These are phyloP conservation scores for Penicillium argentinense DNA, from an alignment of 495 filamentous ascomycete genomes.

Conservation along the genomic window DNA sequence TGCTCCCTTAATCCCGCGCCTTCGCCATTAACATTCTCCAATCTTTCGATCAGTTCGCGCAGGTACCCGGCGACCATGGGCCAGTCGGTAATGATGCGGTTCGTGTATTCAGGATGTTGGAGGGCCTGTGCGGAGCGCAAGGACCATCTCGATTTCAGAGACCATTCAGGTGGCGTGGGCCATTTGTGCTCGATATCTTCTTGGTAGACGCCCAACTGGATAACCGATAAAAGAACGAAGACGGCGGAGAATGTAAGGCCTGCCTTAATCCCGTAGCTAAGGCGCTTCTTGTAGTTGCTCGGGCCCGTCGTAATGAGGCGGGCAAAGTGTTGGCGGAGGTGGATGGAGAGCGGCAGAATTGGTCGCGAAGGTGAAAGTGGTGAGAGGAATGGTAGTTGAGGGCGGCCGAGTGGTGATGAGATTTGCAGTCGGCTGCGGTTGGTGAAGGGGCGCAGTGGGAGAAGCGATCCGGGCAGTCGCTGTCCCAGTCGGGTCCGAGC, in stretches of 20 bases:
- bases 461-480: slow-evolving; percentile 4
- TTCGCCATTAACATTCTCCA: slow-evolving; percentile 66
- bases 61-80: slow-evolving; percentile 55
- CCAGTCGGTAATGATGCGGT: slow-evolving; percentile 62
- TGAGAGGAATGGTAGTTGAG: slow-evolving; percentile 77
- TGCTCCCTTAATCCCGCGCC: slow-evolving; percentile 61
- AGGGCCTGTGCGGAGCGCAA: slow-evolving; percentile 57
- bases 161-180: slow-evolving; percentile 76
- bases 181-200: slow-evolving; percentile 71
- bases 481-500: slow-evolving; percentile 15
- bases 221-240: slow-evolving; percentile 49
- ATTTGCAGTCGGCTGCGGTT: slow-evolving; percentile 50
- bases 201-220: slow-evolving; percentile 59
- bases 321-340: slow-evolving; percentile 55
- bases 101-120: slow-evolving; percentile 53
- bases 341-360: slow-evolving; percentile 39
- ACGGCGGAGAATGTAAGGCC: slow-evolving; percentile 54
- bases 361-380: slow-evolving; percentile 41
- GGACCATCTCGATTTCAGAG: slow-evolving; percentile 57
- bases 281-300: slow-evolving; percentile 62
- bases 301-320: slow-evolving; percentile 73
- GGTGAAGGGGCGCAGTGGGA: slow-evolving; percentile 44
- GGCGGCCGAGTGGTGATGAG: slow-evolving; percentile 54
- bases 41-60: slow-evolving; percentile 52
- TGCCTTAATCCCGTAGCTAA: slow-evolving; percentile 60